Evolutionary conservation across 441 rosid species (phyloP), one percentile per base, ranked within the genome.

Genomic region (Flueggea neowawraea): DNA sequence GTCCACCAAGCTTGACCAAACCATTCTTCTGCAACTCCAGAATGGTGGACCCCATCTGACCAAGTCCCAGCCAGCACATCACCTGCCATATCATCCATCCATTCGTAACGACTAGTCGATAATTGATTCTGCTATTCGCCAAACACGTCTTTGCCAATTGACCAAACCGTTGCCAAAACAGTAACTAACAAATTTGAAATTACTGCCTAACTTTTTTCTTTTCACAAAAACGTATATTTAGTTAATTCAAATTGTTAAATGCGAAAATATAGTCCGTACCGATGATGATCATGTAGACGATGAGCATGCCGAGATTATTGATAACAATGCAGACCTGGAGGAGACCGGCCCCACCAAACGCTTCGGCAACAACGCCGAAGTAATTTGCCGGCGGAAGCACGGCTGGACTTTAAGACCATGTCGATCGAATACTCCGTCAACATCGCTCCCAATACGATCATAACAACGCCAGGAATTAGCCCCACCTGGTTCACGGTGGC

Each of bases 201-300:
- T 22, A 22, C 28, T 2, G 2, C 28, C 28, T 22, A 22, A 22
- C 28, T 22, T 22, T 22, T 22, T 22, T 22, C 2, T 22, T 22
- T 22, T 22, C 28, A 22, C 28, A 22, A 22, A 22, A 22, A 22
- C 28, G 28, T 22, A 0, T 22, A 22, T 22, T 22, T 36, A 36
- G 6, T 36, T 36, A 36, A 36, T 36, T 36, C 41, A 36, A 36
- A 36, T 36, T 36, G 6, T 36, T 36, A 2, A 36, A 36, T 5
- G 6, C 41, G 41, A 36, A 36, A 36, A 36, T 5, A 36, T 5
- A 36, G 6, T 36, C 41, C 41, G 41, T 69, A 80, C 89, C 88
- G 12, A 78, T 83, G 60, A 82, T 87, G 64, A 87, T 78, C 84
- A 87, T 76, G 74, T 84, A 81, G 6, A 84, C 88, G 14, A 87